Evolutionary conservation across 345 rosid genomes (phyloP).

Genomic region (Angophora floribunda): DNA sequence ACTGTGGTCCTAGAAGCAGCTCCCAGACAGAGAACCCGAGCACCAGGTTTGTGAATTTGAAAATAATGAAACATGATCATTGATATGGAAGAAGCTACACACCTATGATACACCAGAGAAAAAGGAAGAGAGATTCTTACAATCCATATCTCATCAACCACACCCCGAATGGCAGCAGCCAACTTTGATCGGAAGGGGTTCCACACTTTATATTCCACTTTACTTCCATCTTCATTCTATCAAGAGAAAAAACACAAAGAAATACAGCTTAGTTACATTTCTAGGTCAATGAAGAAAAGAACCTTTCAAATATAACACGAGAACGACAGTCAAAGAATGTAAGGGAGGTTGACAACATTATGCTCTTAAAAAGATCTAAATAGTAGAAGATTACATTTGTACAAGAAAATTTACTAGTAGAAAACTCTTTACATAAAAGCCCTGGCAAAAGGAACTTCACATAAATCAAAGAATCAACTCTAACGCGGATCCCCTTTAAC

Average conservation of each 20-base stretch:
- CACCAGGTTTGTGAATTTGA: conserved; percentile 73
- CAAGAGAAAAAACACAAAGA: neutral
- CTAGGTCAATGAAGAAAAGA: too few relatives aligned
- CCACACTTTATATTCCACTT: conserved; percentile 66
- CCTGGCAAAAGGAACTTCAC: too few relatives aligned
- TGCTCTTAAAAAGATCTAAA: too few relatives aligned
- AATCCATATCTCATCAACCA: conserved; percentile 91
- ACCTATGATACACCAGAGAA: neutral
- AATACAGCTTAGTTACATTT: neutral
- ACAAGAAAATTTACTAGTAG: neutral
- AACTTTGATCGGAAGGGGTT: conserved; percentile 84
- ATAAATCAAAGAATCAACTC: too few relatives aligned
- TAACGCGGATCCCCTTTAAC: too few relatives aligned
- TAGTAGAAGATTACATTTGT: too few relatives aligned
- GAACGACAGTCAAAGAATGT: too few relatives aligned
- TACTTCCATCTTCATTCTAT: too few relatives aligned
- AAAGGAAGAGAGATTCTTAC: conserved; percentile 21
- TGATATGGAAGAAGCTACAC: neutral
- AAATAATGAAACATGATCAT: neutral
- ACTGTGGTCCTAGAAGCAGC: conserved; percentile 80
- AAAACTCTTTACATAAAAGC: too few relatives aligned
- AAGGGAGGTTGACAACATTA: too few relatives aligned
- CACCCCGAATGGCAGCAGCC: conserved; percentile 97
- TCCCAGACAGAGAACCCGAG: conserved; percentile 50
- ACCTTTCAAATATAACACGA: too few relatives aligned